phyloP scores from a whole-genome alignment of 1,284 basidiomycete species.

The Austroboletus niveus region DNA sequence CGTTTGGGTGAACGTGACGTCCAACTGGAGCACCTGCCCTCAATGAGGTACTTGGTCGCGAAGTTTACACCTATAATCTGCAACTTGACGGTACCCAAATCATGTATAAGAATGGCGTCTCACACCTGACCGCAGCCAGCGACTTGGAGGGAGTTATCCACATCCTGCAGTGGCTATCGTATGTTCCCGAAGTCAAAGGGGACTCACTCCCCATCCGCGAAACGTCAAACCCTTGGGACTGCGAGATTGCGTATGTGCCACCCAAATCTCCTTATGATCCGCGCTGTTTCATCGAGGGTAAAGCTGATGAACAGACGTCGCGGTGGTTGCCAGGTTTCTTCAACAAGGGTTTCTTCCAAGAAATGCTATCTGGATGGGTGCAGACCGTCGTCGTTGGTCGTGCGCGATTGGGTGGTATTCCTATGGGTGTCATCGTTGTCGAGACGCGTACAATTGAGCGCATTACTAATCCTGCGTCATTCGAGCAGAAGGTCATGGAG shows the following conservation, averaged over 20 bases:
- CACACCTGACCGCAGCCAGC: conserved; percentile 91
- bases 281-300: conserved; percentile 96
- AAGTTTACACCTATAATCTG: conserved; percentile 98
- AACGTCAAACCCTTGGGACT: conserved; percentile 85
- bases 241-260: conserved; percentile 86
- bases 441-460: conserved; percentile 98
- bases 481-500: conserved; percentile 98
- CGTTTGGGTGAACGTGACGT: conserved; percentile 97
- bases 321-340: conserved; percentile 91
- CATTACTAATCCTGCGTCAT: conserved; percentile 92
- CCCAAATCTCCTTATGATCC: conserved; percentile 97
- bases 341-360: conserved; percentile 95
- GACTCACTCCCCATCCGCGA: conserved; percentile 75
- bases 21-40: conserved; percentile 97
- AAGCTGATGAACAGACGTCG: conserved; percentile 76
- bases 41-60: conserved; percentile 98
- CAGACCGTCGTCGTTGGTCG: conserved; percentile 98
- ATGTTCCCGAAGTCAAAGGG: conserved; percentile 82
- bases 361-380: conserved; percentile 95
- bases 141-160: conserved; percentile 93
- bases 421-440: conserved; percentile 97
- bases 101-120: conserved; percentile 99
- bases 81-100: conserved; percentile 99
- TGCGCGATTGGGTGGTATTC: conserved; percentile 95
- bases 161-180: conserved; percentile 95